Evolutionary conservation across 139 green algal species (phyloP), one percentile per base, ranked within the genome.

Genomic region (Picochlorum sp.): DNA sequence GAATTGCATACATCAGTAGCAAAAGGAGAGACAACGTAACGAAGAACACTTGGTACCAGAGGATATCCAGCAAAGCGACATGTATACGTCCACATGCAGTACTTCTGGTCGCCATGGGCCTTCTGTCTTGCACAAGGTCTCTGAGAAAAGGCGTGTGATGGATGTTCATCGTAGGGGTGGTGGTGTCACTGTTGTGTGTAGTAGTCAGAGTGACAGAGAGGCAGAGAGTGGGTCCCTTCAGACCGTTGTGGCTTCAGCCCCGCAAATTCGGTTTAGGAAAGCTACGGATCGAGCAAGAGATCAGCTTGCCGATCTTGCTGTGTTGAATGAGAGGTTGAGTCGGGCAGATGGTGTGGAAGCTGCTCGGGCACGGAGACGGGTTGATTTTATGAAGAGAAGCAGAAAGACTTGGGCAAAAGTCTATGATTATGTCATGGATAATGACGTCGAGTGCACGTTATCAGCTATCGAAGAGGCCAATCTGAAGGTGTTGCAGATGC

Each of bases 391-490:
- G 4, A 80, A 82, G 15, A 78, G 66, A 5, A 67, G 72, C 8
- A 62, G 83, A 21, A 65, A 71, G 26, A 86, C 83, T 67, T 95
- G 88, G 88, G 81, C 90, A 68, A 60, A 74, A 50, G 81, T 94
- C 3, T 92, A 88, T 62, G 63, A 93, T 44, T 78, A 83, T 21
- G 74, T 95, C 7, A 83, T 74, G 3, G 79, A 80, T 60, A 45
- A 72, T 8, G 88, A 95, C 18, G 79, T 76, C 4, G 74, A 73
- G 30, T 82, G 83, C 38, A 93, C 88, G 2, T 68, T 95, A 34
- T 74, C 62, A 6, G 24, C 78, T 23, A 89, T 95, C 14, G 88
- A 95, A 71, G 82, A 89, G 58, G 87, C 88, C 26, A 86, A 81
- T 60, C 28, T 60, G 1, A 81, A 87, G 69, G 87, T 90, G 49